Base-by-base conservation (phyloP, 2,329 filamentous ascomycete species). In the Fusarium goolgardi region DNA sequence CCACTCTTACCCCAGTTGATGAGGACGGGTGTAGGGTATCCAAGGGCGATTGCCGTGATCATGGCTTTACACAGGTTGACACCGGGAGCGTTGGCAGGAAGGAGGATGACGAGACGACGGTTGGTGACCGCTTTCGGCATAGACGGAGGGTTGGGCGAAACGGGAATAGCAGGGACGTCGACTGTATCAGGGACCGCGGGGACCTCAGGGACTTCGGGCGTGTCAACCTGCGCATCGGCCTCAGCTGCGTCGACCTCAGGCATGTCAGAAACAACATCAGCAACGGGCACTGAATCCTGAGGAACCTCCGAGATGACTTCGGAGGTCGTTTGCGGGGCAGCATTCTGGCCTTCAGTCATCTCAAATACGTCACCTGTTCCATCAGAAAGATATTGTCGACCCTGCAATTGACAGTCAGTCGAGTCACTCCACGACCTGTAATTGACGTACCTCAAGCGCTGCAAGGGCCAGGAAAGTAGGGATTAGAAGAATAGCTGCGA, bases 31-130 rank as follows among this genome's bases (percentile, higher is more conserved):
- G 69, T 68, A 1, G 75, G 75, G 55, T 75, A 76, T 4, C 72
- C 75, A 9, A 72, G 65, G 4, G 70, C 74, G 23, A 75, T 56
- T 3, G 63, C 68, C 20, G 72, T 75, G 18, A 71, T 49, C 25
- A 76, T 67, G 43, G 70, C 66, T 40, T 76, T 76, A 50, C 75
- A 76, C 1, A 76, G 59, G 6, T 72, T 64, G 5, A 72, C 62
- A 10, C 67, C 63, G 1, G 75, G 67, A 2, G 63, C 47, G 12
- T 71, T 61, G 7, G 68, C 60, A 1, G 69, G 69, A 5, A 73
- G 57, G 16, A 73, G 40, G 15, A 73, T 56, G 12, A 71, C 59
- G 4, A 73, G 46, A 13, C 65, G 68, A 25, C 63, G 71, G 18
- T 66, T 63, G 34, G 44, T 41, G 31, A 64, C 34, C 10, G 29